Evolutionary conservation across 768 basidiomycete species (phyloP), one percentile per base, ranked within the genome.

Genomic region (Wakefieldia striispora): DNA sequence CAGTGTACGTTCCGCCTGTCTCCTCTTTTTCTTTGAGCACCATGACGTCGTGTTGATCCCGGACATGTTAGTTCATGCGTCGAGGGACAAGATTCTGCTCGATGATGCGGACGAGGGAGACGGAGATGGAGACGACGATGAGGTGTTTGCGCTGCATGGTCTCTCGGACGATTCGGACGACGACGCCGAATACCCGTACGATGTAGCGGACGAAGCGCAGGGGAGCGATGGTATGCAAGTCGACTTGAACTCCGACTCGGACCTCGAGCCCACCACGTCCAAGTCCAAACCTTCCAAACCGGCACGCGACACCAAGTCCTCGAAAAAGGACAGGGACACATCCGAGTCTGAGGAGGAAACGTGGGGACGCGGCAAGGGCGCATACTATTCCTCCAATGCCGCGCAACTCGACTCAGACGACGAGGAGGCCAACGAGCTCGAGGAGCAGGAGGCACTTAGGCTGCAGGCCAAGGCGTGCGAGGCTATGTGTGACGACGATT

Each of bases 321-420:
- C 41, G 3, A 38, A 24, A 6, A 51, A 47, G 37, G 9, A 39
- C n/a, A 52, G 45, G 35, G 9, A 40, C 12, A 5, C 56, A 5
- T 58, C 57, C 26, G 61, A 58, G 39, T 62, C 64, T 2, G 69
- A 58, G 11, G 80, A 80, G 50, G 81, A 80, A 67, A 80, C 78
- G 1, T 97, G 94, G 94, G 94, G 94, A 10, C 76, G 73, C 51
- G 80, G 82, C 54, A 86, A 85, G 68, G 76, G 82, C 35, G 85
- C 82, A 4, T 97, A 95, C 69, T 95, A 95, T 63, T 82, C 90
- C 4, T 89, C 88, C 4, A 92, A 91, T 65, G 91, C 88, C 27
- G 85, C 76, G 31, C 72, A 88, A 47, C 71, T 91, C 33, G 90
- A 90, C 45, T 86, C 86, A 33, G 89, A 90, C 57, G 87, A 95